Evolutionary conservation across 2,329 filamentous ascomycete genomes (phyloP), one percentile per base, ranked within the genome.

Genomic region (Trichoderma sp.): DNA sequence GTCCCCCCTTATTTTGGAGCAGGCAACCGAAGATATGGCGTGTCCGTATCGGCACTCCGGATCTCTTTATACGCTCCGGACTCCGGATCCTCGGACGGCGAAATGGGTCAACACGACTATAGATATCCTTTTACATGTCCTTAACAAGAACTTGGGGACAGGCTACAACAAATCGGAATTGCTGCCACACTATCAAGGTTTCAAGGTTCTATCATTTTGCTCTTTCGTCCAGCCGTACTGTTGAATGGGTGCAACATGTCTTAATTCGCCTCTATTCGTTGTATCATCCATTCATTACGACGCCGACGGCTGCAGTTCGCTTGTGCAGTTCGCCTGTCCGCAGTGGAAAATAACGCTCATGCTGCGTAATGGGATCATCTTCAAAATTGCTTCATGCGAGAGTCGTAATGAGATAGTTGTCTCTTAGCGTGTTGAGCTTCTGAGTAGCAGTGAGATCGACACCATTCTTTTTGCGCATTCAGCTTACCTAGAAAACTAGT

Each of bases 371-470:
- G 59, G 59, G 22, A 13, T 17, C 17, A 22, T 45, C 45, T 13
- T 53, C 19, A 52, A 19, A 10, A 22, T 52, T 27, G 45, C 59
- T 2, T 19, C 19, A 32, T 52, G 53, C 39, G 45, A 29, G 59
- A 63, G 4, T 53, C 32, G 32, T 29, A 22, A 8, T 22, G 27
- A 37, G 53, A 63, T 5, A 13, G 45, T 5, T 52, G 32, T n/a
- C 59, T 37, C 8, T 63, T 63, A 13, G 53, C 37, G 17, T 63
- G 59, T 12, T 63, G 59, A 34, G 59, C 12, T 63, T 63, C 59
- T 1, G 45, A 63, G 10, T 52, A 53, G 19, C 59, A 63, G 17
- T 53, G 22, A 63, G 5, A 4, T 2, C n/a, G 8, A 45, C 59
- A 15, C n/a, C 22, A 15, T 27, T 9, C 15, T 29, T 29, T 53